Base-by-base conservation (phyloP, 768 basidiomycete species). In the Podaxis sp. region DNA sequence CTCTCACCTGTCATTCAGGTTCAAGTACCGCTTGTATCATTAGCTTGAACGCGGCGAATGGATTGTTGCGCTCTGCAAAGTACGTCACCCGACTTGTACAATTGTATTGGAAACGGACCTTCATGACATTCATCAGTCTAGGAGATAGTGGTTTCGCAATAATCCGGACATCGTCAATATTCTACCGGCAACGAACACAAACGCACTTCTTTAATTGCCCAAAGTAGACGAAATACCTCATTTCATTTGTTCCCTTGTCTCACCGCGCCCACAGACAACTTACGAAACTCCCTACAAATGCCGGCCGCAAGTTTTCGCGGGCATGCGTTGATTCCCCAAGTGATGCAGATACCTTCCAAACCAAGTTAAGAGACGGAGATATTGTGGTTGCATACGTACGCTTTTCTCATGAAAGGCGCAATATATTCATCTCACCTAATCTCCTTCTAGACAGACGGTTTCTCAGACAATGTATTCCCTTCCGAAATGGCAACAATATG, bases 1-100 rank as follows among this genome's bases (percentile, higher is more conserved):
- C 20, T 56, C 44, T 63, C 20, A 50, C 48, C 53, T 51, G 17
- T n/a, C 30, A 28, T 66, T 24, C 54, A 94, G 92, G 92, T 60
- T 93, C 93, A 11, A 94, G 93, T 71, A 95, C 93, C 0, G 91
- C 90, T 37, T 91, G 90, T 68, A 74, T 94, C 26, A 70, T 92
- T 40, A 90, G 83, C 58, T 72, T 94, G 59, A 93, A 93, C 69
- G 82, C 89, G 8, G 83, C 88, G 17, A 89, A 88, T 2, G 91
- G 91, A 15, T 65, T 88, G 49, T 77, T 94, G 61, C 88, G 89
- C 55, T 85, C 90, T 24, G 89, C 90, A 61, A 93, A 91, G 91
- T 92, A 70, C 67, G 84, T 77, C 26, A 54, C 52, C 58, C 52
- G 63, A 49, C 61, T 65, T 33, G 28, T 60, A 30, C 12, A 20